phyloP scores from a whole-genome alignment of 371 early-diverging fungal species.

The Mortierella polycephala region DNA sequence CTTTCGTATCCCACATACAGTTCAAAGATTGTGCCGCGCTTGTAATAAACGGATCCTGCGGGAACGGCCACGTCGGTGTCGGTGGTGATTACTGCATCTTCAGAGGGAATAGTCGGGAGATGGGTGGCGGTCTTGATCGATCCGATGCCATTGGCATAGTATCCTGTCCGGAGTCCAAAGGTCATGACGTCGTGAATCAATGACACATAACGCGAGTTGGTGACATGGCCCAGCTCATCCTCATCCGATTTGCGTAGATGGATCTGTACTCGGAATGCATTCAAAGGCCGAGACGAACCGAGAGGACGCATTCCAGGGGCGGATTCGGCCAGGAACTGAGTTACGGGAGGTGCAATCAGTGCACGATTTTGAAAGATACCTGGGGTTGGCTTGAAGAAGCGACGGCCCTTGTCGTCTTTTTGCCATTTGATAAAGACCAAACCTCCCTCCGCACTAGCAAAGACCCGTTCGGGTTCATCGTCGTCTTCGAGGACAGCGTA shows the following conservation, averaged over 20 bases:
- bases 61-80: conserved; percentile 17
- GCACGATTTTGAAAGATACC: conserved; percentile 24
- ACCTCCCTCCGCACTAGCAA: conserved; percentile 40
- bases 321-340: conserved; percentile 15
- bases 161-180: conserved; percentile 38
- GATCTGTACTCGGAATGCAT: conserved; percentile 39
- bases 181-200: conserved; percentile 44
- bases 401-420: conserved; percentile 33
- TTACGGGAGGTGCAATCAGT: conserved; percentile 12
- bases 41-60: conserved; percentile 33
- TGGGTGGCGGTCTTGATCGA: conserved; percentile 13
- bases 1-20: conserved; percentile 44
- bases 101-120: conserved; percentile 22
- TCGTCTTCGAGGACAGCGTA: conserved; percentile 16
- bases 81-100: neutral
- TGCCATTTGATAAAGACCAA: conserved; percentile 45
- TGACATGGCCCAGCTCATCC: conserved; percentile 47
- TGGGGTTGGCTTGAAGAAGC: conserved; percentile 43
- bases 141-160: conserved; percentile 40
- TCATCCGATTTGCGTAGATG: conserved; percentile 47
- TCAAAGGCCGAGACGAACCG: conserved; percentile 18
- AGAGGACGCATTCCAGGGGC: conserved; percentile 19
- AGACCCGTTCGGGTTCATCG: conserved; percentile 39
- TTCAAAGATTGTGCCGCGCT: conserved; percentile 22
- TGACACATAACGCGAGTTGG: conserved; percentile 40